phyloP scores from a whole-genome alignment of 345 rosid genomes.

The Populus euphratica region DNA sequence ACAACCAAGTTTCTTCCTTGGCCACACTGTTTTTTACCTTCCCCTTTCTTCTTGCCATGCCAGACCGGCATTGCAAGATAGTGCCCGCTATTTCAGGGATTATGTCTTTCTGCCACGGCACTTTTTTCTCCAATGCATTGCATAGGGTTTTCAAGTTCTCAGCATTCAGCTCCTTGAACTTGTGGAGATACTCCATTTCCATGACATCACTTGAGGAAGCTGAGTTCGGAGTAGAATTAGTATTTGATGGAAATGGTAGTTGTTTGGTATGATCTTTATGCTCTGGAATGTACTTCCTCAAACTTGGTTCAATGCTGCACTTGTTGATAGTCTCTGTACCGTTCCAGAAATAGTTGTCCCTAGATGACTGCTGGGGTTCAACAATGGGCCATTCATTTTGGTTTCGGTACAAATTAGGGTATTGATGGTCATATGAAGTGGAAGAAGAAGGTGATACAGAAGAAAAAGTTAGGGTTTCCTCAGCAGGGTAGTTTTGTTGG shows the following conservation, averaged over 20 bases:
- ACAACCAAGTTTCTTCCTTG: conserved; percentile 32
- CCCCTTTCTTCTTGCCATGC: conserved; percentile 20
- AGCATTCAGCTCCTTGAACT: conserved; percentile 54
- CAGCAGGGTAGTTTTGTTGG: conserved; percentile 38
- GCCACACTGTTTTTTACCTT: conserved; percentile 3
- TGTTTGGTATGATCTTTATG: conserved; percentile 30
- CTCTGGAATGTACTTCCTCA: conserved; percentile 48
- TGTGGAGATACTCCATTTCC: conserved; percentile 48
- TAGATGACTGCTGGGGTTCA: conserved; percentile 41
- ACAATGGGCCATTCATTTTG: conserved; percentile 45
- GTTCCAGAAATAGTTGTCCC: conserved; percentile 32
- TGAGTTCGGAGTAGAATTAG: conserved; percentile 57
- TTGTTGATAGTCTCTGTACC: conserved; percentile 11
- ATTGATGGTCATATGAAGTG: conserved; percentile 43
- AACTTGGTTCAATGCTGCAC: conserved; percentile 24
- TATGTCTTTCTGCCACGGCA: conserved; percentile 27
- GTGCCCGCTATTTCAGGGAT: conserved; percentile 30
- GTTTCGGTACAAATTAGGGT: conserved; percentile 35
- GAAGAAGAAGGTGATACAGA: conserved; percentile 61
- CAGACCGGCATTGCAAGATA: conserved; percentile 28
- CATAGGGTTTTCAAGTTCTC: conserved; percentile 24
- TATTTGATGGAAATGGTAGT: conserved; percentile 26
- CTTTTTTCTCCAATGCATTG: conserved; percentile 22
- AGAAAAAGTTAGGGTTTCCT: conserved; percentile 51
- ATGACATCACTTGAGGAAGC: conserved; percentile 61